Base-by-base conservation (phyloP, 768 basidiomycete species). In the Chiua virens region DNA sequence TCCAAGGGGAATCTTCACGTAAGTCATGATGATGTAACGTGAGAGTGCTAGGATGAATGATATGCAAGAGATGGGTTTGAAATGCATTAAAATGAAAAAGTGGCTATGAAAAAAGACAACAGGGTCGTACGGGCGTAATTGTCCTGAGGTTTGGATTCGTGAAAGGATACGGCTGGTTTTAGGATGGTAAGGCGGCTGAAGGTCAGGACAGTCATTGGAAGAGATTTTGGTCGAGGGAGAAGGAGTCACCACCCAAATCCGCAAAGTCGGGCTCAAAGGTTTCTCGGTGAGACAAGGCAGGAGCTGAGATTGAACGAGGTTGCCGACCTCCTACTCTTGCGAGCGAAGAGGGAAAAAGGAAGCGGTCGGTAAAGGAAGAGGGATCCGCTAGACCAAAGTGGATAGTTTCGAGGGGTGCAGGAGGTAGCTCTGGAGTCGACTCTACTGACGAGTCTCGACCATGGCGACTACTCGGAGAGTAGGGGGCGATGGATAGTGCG, bases 401-500 rank as follows among this genome's bases (percentile, higher is more conserved):
- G 42, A 75, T 47, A 43, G 66, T 68, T 28, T 77, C 76, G 42
- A 79, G 67, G 15, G 71, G 65, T 15, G 68, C 61, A 45, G 70
- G 66, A 11, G 65, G 40, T 5, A 74, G 49, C 59, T 82, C 81
- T 18, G 81, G 81, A 3, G 80, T 79, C n/a, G 84, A 84, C 56
- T 82, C 79, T 40, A 72, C 65, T 11, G 81, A 75, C 7, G 79
- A 77, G 56, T 78, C 73, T 21, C 71, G 73, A 39, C 66, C 61
- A 55, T 73, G 72, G 45, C 71, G 69, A 56, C 69, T 65, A 38
- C 73, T 71, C 39, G 67, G 67, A 20, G 81, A 79, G 55, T 73
- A 69, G 25, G 83, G 81, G 11, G 77, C 71, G 49, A 86, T 73
- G 22, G 83, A 77, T n/a, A 86, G 79, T 65, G 75, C 67, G 59